A percentile compares a stretch with the other conserved stretches of the same genome.
Evolutionary conservation across 306 rosid species (phyloP).

Genomic region (Citrullus colocynthis): DNA sequence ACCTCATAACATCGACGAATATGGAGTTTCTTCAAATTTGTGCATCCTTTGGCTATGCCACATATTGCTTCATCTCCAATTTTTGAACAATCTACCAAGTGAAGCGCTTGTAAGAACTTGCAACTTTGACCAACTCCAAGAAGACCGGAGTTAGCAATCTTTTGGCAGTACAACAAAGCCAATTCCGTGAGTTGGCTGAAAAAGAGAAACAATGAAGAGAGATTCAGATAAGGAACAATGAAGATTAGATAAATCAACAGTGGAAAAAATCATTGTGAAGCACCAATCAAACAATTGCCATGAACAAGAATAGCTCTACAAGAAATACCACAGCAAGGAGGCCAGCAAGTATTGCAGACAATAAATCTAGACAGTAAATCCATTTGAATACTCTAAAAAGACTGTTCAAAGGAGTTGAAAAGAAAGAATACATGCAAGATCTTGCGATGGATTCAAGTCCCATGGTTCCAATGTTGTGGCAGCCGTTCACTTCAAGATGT

Average conservation of each 20-base stretch:
- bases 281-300: background rate
- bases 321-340: background rate
- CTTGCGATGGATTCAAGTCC: conserved; percentile 79
- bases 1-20: conserved; percentile 95
- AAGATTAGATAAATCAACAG: background rate
- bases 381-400: conserved; percentile 2
- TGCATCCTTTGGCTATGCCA: conserved; percentile 74
- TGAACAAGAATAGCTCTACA: background rate
- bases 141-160: conserved; percentile 63
- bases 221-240: background rate
- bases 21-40: conserved; percentile 75
- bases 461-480: conserved; percentile 80
- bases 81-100: conserved; percentile 87
- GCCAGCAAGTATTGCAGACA: conserved; percentile 2
- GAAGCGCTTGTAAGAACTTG: conserved; percentile 75
- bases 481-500: conserved; percentile 90
- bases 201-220: conserved; percentile 11
- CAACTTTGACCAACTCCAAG: conserved; percentile 72
- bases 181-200: conserved; percentile 68
- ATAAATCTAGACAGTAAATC: conserved; percentile 6
- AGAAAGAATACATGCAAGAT: conserved; percentile 64
- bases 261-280: background rate
- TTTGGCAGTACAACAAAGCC: conserved; percentile 75
- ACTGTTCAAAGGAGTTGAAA: conserved; percentile 12
- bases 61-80: conserved; percentile 87